Evolutionary conservation across 148 eudicot species (phyloP), one percentile per base, ranked within the genome.

Genomic region (Diospyros lotus): DNA sequence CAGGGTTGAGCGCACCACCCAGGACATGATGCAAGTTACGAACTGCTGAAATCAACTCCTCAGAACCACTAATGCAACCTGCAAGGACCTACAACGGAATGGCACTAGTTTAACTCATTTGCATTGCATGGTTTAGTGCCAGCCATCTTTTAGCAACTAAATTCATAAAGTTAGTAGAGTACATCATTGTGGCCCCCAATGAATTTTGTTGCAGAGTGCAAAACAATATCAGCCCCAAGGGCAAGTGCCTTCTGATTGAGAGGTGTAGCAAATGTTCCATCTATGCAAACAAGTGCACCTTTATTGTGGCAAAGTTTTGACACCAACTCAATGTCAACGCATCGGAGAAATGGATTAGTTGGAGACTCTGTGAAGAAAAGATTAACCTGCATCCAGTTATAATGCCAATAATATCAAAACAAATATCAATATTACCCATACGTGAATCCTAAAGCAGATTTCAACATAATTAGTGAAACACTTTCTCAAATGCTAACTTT

Each of bases 301-400:
- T 87, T 92, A 61, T 77, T 77, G 55, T 88, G 97, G 83, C 97
- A 92, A 77, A 92, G 85, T 75, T 90, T 86, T 12, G 97, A 88
- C 62, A 92, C 91, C 82, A 89, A 77, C 82, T 86, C 81, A 79
- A 92, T 88, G 77, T 92, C 97, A 77, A 92, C 92, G 80, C 94
- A 89, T 80, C 97, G 84, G 51, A 90, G 84, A 73, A 92, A 92
- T 68, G 97, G 97, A 77, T 92, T 92, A 54, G 94, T 92, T 44
- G 97, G 97, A 69, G 92, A 92, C 73, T 92, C 97, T 1, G 97
- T 89, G 77, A 90, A 92, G 84, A 89, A 92, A 64, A 92, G 86
- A 52, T 82, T 59, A 38, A 86, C 89, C 87, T 86, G 84, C 63
- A 80, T 39, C 50, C 55, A 71, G 17, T 28, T 44, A 38, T 12